Evolutionary conservation across 1,284 basidiomycete species (phyloP).

Genomic region (Pseudomicrostroma phylloplanum): DNA sequence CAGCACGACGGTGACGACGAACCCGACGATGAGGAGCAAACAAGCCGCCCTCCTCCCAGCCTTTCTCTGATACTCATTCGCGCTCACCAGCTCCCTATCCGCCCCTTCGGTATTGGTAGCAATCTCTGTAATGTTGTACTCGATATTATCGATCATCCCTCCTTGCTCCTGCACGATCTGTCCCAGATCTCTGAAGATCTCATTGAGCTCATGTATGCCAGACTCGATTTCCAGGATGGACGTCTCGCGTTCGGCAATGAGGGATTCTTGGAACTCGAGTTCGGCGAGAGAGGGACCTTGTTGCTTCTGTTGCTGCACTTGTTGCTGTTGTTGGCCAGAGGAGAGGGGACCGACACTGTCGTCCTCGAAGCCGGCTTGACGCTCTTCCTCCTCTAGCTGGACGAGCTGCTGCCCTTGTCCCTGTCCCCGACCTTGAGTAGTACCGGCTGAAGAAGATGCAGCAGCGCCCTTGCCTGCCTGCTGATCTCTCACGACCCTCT

Average conservation of each 20-base stretch:
- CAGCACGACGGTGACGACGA: conserved; percentile 83
- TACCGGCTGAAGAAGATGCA: background rate
- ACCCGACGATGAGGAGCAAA: conserved; percentile 75
- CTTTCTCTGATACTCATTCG: conserved; percentile 88
- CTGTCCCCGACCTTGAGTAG: conserved; percentile 5
- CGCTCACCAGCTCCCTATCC: conserved; percentile 77
- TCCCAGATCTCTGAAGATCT: conserved; percentile 94
- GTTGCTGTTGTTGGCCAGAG: conserved; percentile 41
- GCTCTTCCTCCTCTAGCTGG: conserved; percentile 8
- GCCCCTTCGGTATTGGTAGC: conserved; percentile 77
- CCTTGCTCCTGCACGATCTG: conserved; percentile 93
- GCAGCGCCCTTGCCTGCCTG: conserved; percentile 1
- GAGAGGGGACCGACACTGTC: background rate
- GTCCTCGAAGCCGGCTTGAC: conserved; percentile 7
- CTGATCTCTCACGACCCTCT: background rate
- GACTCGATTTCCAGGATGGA: conserved; percentile 96
- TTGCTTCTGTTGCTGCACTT: conserved; percentile 41
- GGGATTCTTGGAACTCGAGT: conserved; percentile 88
- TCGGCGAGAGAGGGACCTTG: conserved; percentile 63
- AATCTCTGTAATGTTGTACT: conserved; percentile 83
- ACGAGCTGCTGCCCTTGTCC: conserved; percentile 13
- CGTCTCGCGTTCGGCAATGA: conserved; percentile 87
- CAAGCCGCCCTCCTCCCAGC: conserved; percentile 85
- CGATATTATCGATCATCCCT: conserved; percentile 92
- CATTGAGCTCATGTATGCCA: conserved; percentile 91